phyloP scores from a whole-genome alignment of 331 rosid species.

The Ulmus americana region DNA sequence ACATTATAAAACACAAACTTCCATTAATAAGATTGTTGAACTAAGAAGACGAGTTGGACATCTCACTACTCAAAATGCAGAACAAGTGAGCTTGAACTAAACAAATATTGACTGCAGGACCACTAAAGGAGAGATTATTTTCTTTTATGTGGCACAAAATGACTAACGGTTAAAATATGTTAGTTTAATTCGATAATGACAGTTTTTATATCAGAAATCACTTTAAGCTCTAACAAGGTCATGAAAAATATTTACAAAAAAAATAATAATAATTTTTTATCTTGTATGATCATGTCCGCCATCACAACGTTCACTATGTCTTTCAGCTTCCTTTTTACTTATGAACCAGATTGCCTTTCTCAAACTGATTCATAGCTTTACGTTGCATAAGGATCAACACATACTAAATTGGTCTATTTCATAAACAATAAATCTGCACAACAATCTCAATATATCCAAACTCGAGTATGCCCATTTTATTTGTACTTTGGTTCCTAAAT shows the following conservation, averaged over 20 bases:
- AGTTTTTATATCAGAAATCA: neutral
- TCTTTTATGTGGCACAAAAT: neutral
- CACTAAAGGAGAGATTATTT: neutral
- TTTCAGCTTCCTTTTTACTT: too few relatives aligned
- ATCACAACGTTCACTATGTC: too few relatives aligned
- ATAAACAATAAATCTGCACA: neutral
- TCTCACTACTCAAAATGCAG: neutral
- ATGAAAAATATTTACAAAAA: neutral
- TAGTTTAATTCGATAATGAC: too few relatives aligned
- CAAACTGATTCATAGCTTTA: too few relatives aligned
- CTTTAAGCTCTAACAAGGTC: neutral
- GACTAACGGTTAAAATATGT: neutral
- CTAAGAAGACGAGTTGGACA: too few relatives aligned
- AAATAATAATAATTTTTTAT: neutral
- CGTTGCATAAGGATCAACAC: too few relatives aligned
- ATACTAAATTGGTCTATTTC: too few relatives aligned
- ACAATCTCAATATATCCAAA: neutral
- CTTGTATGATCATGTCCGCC: neutral
- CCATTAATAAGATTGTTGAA: too few relatives aligned
- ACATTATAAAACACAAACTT: too few relatives aligned
- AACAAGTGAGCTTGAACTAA: neutral
- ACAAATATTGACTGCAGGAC: neutral
- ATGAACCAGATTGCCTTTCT: too few relatives aligned
- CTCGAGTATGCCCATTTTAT: neutral
- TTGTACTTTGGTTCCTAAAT: neutral